Conservation (phyloP, 2,329 filamentous ascomycete genomes). For the Fusarium sp. region DNA sequence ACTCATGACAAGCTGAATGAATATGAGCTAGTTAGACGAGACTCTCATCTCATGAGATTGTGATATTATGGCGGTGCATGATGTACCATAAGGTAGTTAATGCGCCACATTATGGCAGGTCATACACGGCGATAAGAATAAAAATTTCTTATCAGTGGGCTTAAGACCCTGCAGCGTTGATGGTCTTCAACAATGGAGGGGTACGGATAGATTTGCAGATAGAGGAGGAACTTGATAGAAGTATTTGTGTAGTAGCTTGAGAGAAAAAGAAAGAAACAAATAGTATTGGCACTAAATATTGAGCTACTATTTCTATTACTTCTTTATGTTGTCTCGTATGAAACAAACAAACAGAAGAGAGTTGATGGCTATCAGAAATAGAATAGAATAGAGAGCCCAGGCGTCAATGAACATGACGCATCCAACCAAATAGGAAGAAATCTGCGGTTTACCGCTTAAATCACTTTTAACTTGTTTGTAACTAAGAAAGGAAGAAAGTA, state of each 20-base stretch:
- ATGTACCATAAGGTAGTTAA: background rate
- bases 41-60: slow-evolving; percentile 32
- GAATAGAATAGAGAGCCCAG: slow-evolving; percentile 1
- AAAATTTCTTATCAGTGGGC: slow-evolving; percentile 29
- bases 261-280: too few species aligned
- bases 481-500: too few species aligned
- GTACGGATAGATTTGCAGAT: background rate
- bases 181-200: background rate
- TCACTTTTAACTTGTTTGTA: background rate
- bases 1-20: slow-evolving; percentile 33
- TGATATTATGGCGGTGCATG: slow-evolving; percentile 26
- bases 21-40: slow-evolving; percentile 17
- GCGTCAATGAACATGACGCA: slow-evolving; percentile 39
- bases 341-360: background rate
- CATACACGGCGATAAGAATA: slow-evolving; percentile 19
- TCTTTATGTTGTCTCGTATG: background rate
- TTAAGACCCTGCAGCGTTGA: slow-evolving; percentile 1
- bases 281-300: too few species aligned
- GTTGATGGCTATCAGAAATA: background rate
- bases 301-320: too few species aligned
- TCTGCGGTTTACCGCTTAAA: background rate
- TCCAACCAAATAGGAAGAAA: background rate
- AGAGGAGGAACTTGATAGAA: background rate
- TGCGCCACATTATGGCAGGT: slow-evolving; percentile 31
- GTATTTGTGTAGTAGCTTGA: too few species aligned